These are phyloP conservation scores for Auricularia auricula-judae DNA, from an alignment of 768 basidiomycete species.

Conservation along the genomic window DNA sequence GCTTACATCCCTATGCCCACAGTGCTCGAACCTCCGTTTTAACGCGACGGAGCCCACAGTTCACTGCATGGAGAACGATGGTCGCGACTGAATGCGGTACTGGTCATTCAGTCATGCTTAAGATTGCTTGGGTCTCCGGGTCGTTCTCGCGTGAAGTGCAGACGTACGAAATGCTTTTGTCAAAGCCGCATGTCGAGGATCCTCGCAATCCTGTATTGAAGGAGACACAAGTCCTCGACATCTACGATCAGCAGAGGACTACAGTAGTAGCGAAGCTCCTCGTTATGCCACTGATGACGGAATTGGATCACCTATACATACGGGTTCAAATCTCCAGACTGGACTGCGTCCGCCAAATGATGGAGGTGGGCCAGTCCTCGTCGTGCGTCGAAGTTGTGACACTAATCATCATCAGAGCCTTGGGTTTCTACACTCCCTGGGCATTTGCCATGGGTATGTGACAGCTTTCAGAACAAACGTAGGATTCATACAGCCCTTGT, in stretches of 20 bases:
- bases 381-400: neutral
- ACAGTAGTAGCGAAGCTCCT: neutral
- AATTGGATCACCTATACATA: rapidly evolving
- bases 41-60: too few species aligned
- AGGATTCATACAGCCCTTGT: too few species aligned
- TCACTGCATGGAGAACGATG: too few species aligned
- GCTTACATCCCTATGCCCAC: too few species aligned
- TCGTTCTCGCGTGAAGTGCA: too few species aligned
- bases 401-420: neutral
- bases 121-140: too few species aligned
- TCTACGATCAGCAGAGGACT: neutral
- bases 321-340: neutral
- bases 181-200: neutral
- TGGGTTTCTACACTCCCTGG: neutral
- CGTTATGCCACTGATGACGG: neutral
- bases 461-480: too few species aligned
- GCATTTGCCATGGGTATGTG: neutral
- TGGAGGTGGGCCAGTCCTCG: neutral
- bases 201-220: neutral
- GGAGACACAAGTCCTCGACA: neutral
- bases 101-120: too few species aligned
- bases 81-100: too few species aligned
- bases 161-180: too few species aligned
- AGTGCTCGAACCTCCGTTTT: too few species aligned
- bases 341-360: neutral